Evolutionary conservation across 1,139 yeast species (phyloP).

Genomic region (Nakaseomyces kungkrabaensis): DNA sequence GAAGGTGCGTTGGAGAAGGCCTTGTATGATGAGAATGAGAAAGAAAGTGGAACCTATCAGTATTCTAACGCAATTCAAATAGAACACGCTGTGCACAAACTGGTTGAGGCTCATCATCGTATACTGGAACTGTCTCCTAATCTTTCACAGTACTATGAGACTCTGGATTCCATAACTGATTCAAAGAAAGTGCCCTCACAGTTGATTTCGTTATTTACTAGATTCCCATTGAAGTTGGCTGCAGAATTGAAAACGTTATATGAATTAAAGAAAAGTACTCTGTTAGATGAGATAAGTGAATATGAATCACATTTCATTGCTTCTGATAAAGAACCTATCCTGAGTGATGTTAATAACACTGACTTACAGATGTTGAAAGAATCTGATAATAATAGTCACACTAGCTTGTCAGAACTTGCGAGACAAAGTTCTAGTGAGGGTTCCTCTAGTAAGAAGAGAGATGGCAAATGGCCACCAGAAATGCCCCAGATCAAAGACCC

Average conservation of each 20-base stretch:
- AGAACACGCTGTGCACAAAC: conserved; percentile 41
- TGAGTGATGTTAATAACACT: conserved; percentile 12
- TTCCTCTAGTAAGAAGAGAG: conserved; percentile 5
- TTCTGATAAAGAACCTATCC: conserved; percentile 17
- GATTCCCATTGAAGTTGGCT: conserved; percentile 9
- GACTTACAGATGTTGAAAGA: conserved; percentile 15
- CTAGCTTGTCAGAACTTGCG: conserved; percentile 16
- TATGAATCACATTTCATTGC: conserved; percentile 29
- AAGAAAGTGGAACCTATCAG: conserved; percentile 11
- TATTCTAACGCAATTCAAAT: conserved; percentile 33
- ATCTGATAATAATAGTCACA: conserved; percentile 4
- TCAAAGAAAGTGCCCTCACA: conserved; percentile 3
- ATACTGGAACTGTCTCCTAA: conserved; percentile 50
- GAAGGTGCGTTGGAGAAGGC: conserved; percentile 5
- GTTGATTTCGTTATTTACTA: conserved; percentile 3
- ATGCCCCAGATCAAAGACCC: conserved; percentile 60
- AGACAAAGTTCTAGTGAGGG: conserved; percentile 10
- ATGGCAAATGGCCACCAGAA: conserved; percentile 44
- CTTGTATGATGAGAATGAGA: not conserved
- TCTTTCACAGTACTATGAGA: conserved; percentile 34
- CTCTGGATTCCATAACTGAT: not conserved
- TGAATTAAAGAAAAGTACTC: conserved; percentile 36
- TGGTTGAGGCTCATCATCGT: conserved; percentile 44
- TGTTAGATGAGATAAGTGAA: conserved; percentile 39
- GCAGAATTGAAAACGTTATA: conserved; percentile 43